These are phyloP conservation scores for Sarocladiaceae sp. DNA, from an alignment of 2,329 filamentous ascomycete genomes.

Conservation along the genomic window DNA sequence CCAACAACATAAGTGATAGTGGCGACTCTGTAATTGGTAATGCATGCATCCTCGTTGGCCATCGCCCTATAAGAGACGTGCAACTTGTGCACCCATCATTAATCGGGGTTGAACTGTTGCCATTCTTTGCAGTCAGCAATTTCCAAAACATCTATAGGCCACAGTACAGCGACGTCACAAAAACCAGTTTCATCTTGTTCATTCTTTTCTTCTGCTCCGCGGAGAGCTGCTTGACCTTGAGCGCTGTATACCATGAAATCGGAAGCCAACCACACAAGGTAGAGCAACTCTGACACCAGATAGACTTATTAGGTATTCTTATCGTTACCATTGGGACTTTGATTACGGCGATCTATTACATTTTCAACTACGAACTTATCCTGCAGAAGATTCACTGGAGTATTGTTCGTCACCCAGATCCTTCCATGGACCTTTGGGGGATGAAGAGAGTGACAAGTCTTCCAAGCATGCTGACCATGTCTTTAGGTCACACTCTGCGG, in stretches of 20 bases:
- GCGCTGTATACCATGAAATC: conserved; percentile 14
- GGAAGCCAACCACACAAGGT: conserved; percentile 13
- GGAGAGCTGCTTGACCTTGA: conserved; percentile 13
- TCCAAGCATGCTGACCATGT: conserved; percentile 10
- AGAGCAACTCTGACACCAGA: conserved; percentile 16
- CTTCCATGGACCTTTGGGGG: background rate
- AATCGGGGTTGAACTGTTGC: conserved; percentile 10
- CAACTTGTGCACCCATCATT: conserved; percentile 12
- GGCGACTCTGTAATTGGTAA: too few species aligned
- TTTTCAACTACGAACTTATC: conserved; percentile 13
- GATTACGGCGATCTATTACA: conserved; percentile 16
- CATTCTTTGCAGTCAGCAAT: conserved; percentile 2
- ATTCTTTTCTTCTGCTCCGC: conserved; percentile 14
- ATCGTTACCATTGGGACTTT: conserved; percentile 16
- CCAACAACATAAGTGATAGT: too few species aligned
- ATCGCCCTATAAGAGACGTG: too few species aligned
- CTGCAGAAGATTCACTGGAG: conserved; percentile 16
- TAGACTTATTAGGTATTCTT: conserved; percentile 18
- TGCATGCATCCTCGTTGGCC: too few species aligned
- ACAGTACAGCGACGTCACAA: conserved; percentile 1
- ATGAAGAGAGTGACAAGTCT: conserved; percentile 1
- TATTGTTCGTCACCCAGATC: conserved; percentile 9
- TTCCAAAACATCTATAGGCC: conserved; percentile 3
- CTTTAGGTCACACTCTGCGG: conserved; percentile 12
- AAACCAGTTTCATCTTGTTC: conserved; percentile 12